A percentile compares a stretch with the other conserved stretches of the same genome.
phyloP scores from a whole-genome alignment of 2,329 filamentous ascomycete genomes.

The Pseudocercospora fuligena region DNA sequence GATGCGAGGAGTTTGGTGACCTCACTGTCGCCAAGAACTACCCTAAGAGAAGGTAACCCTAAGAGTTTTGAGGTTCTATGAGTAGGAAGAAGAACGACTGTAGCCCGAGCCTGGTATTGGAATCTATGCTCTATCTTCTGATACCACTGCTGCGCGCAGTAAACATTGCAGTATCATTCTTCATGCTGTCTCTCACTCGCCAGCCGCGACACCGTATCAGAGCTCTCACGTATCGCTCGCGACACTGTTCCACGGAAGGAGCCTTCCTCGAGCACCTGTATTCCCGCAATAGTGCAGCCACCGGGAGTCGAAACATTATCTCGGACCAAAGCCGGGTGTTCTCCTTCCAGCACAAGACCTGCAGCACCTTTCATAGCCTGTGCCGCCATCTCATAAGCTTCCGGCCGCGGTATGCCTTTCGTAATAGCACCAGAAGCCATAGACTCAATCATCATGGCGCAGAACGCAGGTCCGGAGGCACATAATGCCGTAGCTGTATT shows the following conservation, averaged over 20 bases:
- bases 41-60: too few relatives aligned
- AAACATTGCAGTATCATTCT: background rate
- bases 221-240: conserved; percentile 72
- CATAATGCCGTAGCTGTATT: conserved; percentile 75
- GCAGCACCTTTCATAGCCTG: conserved; percentile 79
- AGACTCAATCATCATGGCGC: conserved; percentile 74
- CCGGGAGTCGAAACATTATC: conserved; percentile 80
- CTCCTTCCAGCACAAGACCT: conserved; percentile 68
- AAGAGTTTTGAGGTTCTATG: too few relatives aligned
- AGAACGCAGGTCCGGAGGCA: conserved; percentile 77
- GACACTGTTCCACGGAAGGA: conserved; percentile 69
- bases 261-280: conserved; percentile 76
- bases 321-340: conserved; percentile 76
- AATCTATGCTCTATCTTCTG: background rate
- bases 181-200: background rate
- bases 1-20: too few relatives aligned
- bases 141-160: too few relatives aligned
- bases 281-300: conserved; percentile 76
- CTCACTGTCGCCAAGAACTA: too few relatives aligned
- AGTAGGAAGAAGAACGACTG: too few relatives aligned
- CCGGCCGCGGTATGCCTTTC: conserved; percentile 73
- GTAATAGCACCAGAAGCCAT: conserved; percentile 78
- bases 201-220: conserved; percentile 35
- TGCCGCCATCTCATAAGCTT: conserved; percentile 77
- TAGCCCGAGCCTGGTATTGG: too few relatives aligned